Conservation (phyloP, 345 rosid species). For the Toxicodendron radicans region DNA sequence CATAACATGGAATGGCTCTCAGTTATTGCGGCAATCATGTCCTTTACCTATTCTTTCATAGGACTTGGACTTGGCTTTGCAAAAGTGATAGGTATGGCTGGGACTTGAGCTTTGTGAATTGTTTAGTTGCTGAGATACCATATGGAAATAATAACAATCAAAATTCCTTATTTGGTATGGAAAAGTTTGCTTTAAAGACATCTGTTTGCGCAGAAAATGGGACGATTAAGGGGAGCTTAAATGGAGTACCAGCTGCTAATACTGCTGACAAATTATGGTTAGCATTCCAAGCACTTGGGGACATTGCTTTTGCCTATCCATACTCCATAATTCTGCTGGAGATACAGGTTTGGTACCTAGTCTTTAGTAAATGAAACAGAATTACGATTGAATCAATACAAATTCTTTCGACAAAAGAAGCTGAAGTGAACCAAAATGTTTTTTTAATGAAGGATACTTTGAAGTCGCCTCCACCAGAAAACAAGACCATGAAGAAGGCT, state of each 20-base stretch:
- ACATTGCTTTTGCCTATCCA: constrained; percentile 68
- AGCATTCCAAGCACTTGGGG: constrained; percentile 54
- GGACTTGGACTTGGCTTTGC: constrained; percentile 52
- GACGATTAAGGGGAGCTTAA: constrained; percentile 44
- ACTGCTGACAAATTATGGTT: constrained; percentile 42
- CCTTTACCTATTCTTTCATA: constrained; percentile 43
- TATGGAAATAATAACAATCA: neutral
- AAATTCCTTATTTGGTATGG: neutral
- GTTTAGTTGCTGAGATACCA: neutral
- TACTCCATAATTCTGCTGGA: constrained; percentile 57
- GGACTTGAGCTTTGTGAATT: neutral
- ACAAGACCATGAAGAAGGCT: constrained; percentile 47
- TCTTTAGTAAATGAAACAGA: neutral
- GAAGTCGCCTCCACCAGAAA: constrained; percentile 47
- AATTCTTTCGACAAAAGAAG: neutral
- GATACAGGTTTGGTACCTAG: constrained; percentile 47
- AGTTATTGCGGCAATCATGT: constrained; percentile 44
- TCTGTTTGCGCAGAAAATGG: constrained; percentile 43
- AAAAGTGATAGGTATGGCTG: constrained; percentile 34
- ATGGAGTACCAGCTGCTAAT: constrained; percentile 43
- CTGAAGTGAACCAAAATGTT: neutral
- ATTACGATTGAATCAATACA: neutral
- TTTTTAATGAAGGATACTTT: constrained; percentile 35
- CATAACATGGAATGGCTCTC: constrained; percentile 51
- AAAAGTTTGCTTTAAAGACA: neutral